Evolutionary conservation across 495 filamentous ascomycete genomes (phyloP).

Genomic region (Penicillium cataractarum): DNA sequence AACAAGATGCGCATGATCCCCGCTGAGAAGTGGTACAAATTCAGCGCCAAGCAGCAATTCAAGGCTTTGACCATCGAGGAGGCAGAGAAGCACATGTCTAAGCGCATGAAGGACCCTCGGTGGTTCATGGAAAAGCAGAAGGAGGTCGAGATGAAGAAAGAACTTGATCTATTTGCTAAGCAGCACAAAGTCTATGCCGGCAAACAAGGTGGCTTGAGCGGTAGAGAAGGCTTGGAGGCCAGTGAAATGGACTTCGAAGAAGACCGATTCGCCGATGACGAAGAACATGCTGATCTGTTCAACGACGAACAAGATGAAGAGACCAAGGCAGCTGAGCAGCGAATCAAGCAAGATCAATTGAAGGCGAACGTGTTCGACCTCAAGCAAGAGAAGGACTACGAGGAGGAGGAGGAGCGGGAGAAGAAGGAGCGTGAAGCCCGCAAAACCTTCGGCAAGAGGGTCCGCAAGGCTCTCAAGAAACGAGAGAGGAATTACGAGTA

Average conservation of each 20-base stretch:
- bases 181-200: slow-evolving; percentile 49
- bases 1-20: slow-evolving; percentile 82
- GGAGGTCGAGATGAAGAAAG: slow-evolving; percentile 50
- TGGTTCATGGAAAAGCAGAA: slow-evolving; percentile 76
- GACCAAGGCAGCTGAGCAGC: slow-evolving; percentile 79
- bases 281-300: slow-evolving; percentile 80
- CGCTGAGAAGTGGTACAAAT: slow-evolving; percentile 93
- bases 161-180: slow-evolving; percentile 54
- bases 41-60: slow-evolving; percentile 80
- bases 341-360: slow-evolving; percentile 85
- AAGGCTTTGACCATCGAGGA: slow-evolving; percentile 81
- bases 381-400: slow-evolving; percentile 83
- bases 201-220: slow-evolving; percentile 37
- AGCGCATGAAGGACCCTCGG: slow-evolving; percentile 69
- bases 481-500: slow-evolving; percentile 85
- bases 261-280: slow-evolving; percentile 82
- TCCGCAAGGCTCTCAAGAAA: slow-evolving; percentile 77
- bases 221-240: slow-evolving; percentile 56
- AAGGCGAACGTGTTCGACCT: slow-evolving; percentile 84
- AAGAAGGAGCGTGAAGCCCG: slow-evolving; percentile 67
- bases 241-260: slow-evolving; percentile 66
- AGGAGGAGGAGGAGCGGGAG: slow-evolving; percentile 73
- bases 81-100: slow-evolving; percentile 78
- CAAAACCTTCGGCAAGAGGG: slow-evolving; percentile 70
- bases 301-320: slow-evolving; percentile 80